Evolutionary conservation across 1,284 basidiomycete species (phyloP).

Genomic region (Meira miltonrushii): DNA sequence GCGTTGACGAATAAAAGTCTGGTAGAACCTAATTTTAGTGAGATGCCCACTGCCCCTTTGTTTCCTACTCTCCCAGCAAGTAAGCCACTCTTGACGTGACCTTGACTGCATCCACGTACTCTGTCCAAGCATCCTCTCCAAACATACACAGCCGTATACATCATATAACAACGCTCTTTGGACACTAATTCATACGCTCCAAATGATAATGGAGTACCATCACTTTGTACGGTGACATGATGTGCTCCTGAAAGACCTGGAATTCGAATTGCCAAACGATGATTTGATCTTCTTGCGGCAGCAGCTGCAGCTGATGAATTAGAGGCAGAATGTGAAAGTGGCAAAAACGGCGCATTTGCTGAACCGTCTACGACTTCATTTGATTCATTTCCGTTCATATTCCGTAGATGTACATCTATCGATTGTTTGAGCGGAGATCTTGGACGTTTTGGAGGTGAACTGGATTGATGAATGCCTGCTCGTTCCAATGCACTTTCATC

Average conservation of each 20-base stretch:
- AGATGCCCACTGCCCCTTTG: conserved; percentile 70
- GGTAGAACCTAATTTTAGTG: conserved; percentile 66
- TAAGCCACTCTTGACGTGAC: conserved; percentile 73
- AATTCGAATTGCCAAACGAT: conserved; percentile 10
- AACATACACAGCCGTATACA: conserved; percentile 61
- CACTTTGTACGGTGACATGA: conserved; percentile 15
- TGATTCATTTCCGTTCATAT: no score
- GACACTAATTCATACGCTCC: conserved; percentile 69
- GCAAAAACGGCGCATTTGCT: no score
- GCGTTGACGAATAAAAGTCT: conserved; percentile 78
- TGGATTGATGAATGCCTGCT: no score
- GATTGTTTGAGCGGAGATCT: no score
- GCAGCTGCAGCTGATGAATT: conserved; percentile 10
- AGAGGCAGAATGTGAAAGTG: conserved; percentile 17
- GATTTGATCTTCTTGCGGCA: background rate
- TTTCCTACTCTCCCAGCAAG: conserved; percentile 80
- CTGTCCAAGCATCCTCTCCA: conserved; percentile 42
- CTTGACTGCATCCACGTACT: conserved; percentile 54
- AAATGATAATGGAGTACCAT: conserved; percentile 28
- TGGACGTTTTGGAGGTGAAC: no score
- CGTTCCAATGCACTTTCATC: no score
- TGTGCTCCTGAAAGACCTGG: conserved; percentile 10
- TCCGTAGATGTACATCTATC: no score
- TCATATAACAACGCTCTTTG: conserved; percentile 68
- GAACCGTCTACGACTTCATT: no score